Conservation (phyloP, 192 early-diverging fungal genomes). For the Mortierella alpina region DNA sequence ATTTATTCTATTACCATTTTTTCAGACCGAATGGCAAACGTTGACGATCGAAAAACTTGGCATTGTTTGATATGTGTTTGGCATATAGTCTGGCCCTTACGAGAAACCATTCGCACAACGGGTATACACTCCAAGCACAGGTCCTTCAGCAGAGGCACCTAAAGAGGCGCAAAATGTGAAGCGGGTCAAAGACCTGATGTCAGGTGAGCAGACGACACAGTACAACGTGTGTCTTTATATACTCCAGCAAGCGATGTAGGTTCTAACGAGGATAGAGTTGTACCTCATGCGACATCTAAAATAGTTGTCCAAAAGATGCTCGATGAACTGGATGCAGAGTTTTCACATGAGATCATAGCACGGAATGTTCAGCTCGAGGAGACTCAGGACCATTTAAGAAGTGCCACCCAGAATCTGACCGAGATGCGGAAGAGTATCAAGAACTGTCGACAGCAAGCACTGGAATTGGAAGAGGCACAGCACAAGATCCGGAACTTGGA, state of each 20-base stretch:
- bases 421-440: slow-evolving; percentile 65
- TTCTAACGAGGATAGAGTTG: slow-evolving; percentile 32
- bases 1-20: not conserved
- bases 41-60: too few species aligned
- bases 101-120: slow-evolving; percentile 35
- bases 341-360: slow-evolving; percentile 64
- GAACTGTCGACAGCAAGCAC: slow-evolving; percentile 59
- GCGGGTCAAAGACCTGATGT: slow-evolving; percentile 53
- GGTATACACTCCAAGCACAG: slow-evolving; percentile 2
- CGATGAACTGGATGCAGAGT: slow-evolving; percentile 76
- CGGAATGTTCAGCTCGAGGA: slow-evolving; percentile 68
- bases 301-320: slow-evolving; percentile 75
- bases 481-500: slow-evolving; percentile 71
- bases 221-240: not conserved
- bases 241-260: not conserved
- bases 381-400: slow-evolving; percentile 64
- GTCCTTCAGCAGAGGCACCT: slow-evolving; percentile 11
- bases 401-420: slow-evolving; percentile 65
- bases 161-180: slow-evolving; percentile 32
- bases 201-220: slow-evolving; percentile 19
- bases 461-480: slow-evolving; percentile 69
- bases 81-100: slow-evolving; percentile 7
- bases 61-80: not conserved
- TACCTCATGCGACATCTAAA: slow-evolving; percentile 40
- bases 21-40: too few species aligned